Evolutionary conservation across 257 asterid species (phyloP), one percentile per base, ranked within the genome.

Genomic region (Solanum appendiculatum): DNA sequence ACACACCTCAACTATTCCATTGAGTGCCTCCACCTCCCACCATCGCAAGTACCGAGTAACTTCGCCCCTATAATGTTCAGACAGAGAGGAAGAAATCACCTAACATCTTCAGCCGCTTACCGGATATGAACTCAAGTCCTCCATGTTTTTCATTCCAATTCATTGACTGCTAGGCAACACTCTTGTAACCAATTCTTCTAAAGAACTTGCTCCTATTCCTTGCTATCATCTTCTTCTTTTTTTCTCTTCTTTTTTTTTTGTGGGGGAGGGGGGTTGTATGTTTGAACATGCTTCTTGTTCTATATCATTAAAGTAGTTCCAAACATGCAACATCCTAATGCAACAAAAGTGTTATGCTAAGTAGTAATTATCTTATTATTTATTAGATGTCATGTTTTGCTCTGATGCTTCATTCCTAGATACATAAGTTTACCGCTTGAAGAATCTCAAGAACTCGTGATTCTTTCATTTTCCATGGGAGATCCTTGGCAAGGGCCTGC

Each of bases 381-480:
- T 25, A 68, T 69, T 29, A 68, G 10, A 3, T 37, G 40, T 63
- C 66, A 80, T 69, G 63, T 34, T 48, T 15, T 72, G n/a, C 31
- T 81, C 44, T 23, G 58, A 74, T 21, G 33, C 48, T n/a, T 82
- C 46, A 40, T 54, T 27, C 5, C 27, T 5, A 39, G 29, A 34
- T 75, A 81, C 36, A 66, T 36, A 70, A 75, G 84, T 92, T 64
- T 92, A 95, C 98, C 93, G 98, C 98, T 89, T 95, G 95, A 85
- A 95, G 98, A 87, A 95, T 94, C 90, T 95, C 98, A 87, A 91
- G 87, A 86, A 95, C 98, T 42, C 98, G 90, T 1, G 98, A 92
- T 48, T 95, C 98, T 94, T 94, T 95, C 95, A 94, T 87, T 91
- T 92, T 94, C 98, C 98, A 95, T 21, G 98, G 98, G 89, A 93